Evolutionary conservation across 2,329 filamentous ascomycete species (phyloP).

Genomic region (Dothistroma septosporum): DNA sequence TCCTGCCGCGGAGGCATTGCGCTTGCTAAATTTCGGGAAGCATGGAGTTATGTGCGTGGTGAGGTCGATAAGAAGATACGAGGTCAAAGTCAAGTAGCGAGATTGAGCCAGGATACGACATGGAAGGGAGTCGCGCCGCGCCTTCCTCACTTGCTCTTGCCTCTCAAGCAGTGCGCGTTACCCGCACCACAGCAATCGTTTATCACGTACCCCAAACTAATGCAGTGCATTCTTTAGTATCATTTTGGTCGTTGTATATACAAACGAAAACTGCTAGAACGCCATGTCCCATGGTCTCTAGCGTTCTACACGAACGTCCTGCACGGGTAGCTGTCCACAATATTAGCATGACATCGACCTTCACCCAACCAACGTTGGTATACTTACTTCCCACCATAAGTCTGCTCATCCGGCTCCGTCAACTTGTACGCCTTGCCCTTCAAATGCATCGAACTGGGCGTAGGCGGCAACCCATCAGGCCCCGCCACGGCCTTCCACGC

Average conservation of each 20-base stretch:
- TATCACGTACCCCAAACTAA: neutral
- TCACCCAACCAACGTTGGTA: neutral
- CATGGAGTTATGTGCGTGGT: neutral
- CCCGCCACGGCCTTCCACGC: conserved; percentile 60
- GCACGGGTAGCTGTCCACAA: conserved; percentile 41
- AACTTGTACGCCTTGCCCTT: conserved; percentile 67
- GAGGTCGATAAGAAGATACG: neutral
- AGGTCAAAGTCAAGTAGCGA: conserved; percentile 3
- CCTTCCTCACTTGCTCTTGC: conserved; percentile 4
- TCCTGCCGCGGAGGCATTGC: conserved; percentile 15
- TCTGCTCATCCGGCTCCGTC: conserved; percentile 64
- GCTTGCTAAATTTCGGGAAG: neutral
- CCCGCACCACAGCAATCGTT: neutral
- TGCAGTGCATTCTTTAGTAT: neutral
- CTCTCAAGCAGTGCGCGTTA: neutral
- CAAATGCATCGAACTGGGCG: conserved; percentile 67
- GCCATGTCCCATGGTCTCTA: neutral
- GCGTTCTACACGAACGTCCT: conserved; percentile 38
- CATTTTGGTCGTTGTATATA: conserved; percentile 8
- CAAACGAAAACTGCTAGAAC: conserved; percentile 8
- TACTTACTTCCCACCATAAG: conserved; percentile 54
- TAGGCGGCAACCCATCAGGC: conserved; percentile 76
- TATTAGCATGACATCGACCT: conserved; percentile 21
- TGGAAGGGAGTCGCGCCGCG: conserved; percentile 5
- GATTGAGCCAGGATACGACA: neutral